These are phyloP conservation scores for Flaveria trinervia DNA, from an alignment of 129 eudicot species.

Conservation along the genomic window DNA sequence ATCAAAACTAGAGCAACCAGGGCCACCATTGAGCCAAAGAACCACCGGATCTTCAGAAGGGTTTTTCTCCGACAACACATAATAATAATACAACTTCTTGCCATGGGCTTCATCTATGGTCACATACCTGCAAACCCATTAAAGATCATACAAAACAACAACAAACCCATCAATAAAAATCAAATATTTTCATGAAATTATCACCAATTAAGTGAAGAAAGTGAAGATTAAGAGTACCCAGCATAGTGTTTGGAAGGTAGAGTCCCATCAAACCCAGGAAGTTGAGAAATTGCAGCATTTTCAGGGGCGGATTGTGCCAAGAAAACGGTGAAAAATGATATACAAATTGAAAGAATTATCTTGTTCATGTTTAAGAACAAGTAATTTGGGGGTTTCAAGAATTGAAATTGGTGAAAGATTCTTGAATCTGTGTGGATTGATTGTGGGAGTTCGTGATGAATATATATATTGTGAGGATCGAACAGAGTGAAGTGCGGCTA, in stretches of 20 bases:
- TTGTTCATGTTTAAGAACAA: slow-evolving; percentile 16
- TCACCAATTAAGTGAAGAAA: neutral
- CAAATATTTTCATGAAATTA: slow-evolving; percentile 9
- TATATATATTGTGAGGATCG: no score
- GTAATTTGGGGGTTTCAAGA: slow-evolving; percentile 1
- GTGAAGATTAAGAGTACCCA: slow-evolving; percentile 50
- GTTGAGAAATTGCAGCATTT: slow-evolving; percentile 40
- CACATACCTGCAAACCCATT: slow-evolving; percentile 59
- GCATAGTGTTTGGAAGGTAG: slow-evolving; percentile 85
- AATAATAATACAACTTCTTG: slow-evolving; percentile 69
- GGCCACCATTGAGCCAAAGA: slow-evolving; percentile 96
- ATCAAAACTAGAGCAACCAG: slow-evolving; percentile 96
- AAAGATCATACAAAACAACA: neutral
- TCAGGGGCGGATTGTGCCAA: slow-evolving; percentile 63
- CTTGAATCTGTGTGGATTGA: slow-evolving; percentile 26
- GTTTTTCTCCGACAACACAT: slow-evolving; percentile 72
- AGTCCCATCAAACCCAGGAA: slow-evolving; percentile 74
- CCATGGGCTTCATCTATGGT: slow-evolving; percentile 63
- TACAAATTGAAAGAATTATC: slow-evolving; percentile 13
- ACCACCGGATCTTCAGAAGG: slow-evolving; percentile 82
- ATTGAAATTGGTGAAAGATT: slow-evolving; percentile 18
- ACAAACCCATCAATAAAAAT: slow-evolving; percentile 24
- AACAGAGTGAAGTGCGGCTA: no score
- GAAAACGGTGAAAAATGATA: slow-evolving; percentile 26
- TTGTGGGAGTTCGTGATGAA: neutral